Conservation (phyloP, 768 basidiomycete genomes). For the Tricholoma bakamatsutake region DNA sequence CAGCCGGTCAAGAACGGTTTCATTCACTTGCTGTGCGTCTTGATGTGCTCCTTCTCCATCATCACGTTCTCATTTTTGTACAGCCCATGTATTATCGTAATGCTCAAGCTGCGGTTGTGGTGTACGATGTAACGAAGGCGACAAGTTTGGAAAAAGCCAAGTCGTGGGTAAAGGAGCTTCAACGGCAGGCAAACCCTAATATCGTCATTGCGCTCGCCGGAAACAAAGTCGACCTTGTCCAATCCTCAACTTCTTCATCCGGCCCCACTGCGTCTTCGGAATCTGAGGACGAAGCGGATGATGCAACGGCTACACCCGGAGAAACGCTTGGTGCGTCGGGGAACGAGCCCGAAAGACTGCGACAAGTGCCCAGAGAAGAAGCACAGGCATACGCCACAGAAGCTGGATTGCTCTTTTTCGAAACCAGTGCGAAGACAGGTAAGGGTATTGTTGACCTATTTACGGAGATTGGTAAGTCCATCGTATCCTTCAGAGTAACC, state of each 20-base stretch:
- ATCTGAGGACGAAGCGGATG: constrained; percentile 85
- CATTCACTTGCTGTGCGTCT: constrained; percentile 86
- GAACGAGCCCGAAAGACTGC: constrained; percentile 59
- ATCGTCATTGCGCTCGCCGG: constrained; percentile 98
- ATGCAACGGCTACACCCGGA: constrained; percentile 85
- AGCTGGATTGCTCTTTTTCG: constrained; percentile 92
- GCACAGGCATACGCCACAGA: constrained; percentile 96
- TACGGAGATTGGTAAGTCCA: constrained; percentile 85
- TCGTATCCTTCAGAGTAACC: neutral
- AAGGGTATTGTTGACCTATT: constrained; percentile 95
- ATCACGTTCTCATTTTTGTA: constrained; percentile 11
- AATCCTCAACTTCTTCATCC: constrained; percentile 50
- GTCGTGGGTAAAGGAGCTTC: constrained; percentile 99
- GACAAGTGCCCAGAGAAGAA: constrained; percentile 92
- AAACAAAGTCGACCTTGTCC: constrained; percentile 93
- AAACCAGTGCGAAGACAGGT: constrained; percentile 96
- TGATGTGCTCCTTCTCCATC: constrained; percentile 3
- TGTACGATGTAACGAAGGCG: constrained; percentile 96
- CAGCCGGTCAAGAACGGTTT: constrained; percentile 93
- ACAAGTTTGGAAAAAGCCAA: constrained; percentile 97
- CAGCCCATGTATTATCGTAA: constrained; percentile 99
- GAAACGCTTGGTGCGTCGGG: constrained; percentile 50
- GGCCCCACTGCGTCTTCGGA: constrained; percentile 50
- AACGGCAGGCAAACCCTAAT: constrained; percentile 97
- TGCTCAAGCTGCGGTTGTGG: constrained; percentile 95